Conservation (phyloP, 2,329 filamentous ascomycete genomes). For the Cordyceps militaris region DNA sequence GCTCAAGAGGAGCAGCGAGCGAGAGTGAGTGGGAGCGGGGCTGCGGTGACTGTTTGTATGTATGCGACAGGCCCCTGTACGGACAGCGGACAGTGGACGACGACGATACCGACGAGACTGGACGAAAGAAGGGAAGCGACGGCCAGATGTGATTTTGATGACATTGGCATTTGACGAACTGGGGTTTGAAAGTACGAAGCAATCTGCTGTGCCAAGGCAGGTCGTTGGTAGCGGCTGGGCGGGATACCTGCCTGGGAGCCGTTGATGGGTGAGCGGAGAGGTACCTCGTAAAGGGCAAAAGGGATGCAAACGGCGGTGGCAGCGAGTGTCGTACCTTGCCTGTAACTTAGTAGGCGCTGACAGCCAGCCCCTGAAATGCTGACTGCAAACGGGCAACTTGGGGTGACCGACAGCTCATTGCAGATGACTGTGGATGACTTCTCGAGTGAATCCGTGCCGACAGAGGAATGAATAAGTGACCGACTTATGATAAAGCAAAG, state of each 20-base stretch:
- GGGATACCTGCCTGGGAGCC: neutral
- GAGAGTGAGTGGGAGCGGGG: neutral
- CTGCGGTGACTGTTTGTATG: neutral
- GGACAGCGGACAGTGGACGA: neutral
- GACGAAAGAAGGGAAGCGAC: neutral
- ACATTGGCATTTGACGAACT: neutral
- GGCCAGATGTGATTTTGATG: neutral
- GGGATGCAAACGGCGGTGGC: too few relatives aligned
- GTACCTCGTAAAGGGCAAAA: too few relatives aligned
- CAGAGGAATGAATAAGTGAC: too few relatives aligned
- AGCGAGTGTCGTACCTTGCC: neutral
- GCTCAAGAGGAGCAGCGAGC: neutral
- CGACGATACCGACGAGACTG: neutral
- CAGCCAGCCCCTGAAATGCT: too few relatives aligned
- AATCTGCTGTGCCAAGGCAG: slow-evolving; percentile 4
- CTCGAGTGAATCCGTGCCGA: too few relatives aligned
- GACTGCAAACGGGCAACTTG: too few relatives aligned
- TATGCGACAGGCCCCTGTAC: slow-evolving; percentile 2
- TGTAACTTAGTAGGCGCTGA: too few relatives aligned
- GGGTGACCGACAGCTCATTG: too few relatives aligned
- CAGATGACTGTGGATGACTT: too few relatives aligned
- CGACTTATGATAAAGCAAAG: too few relatives aligned
- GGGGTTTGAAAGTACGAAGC: neutral
- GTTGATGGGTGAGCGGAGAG: neutral
- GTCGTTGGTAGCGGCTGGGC: neutral